Evolutionary conservation across 1,284 basidiomycete genomes (phyloP).

Genomic region (Meira nashicola): DNA sequence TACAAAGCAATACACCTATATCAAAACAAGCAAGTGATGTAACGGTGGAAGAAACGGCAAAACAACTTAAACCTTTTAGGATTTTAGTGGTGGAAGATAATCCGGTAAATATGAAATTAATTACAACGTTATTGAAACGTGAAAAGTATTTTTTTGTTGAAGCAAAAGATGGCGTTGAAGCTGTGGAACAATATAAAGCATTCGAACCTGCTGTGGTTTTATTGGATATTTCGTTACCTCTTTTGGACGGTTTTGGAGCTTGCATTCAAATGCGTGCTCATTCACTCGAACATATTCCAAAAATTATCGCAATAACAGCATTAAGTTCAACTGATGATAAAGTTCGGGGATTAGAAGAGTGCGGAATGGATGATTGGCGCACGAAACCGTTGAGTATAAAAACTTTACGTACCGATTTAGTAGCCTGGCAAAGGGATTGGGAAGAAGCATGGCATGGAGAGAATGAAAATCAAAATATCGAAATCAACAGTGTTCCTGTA

Average conservation of each 20-base stretch:
- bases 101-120: constrained; percentile 37
- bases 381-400: constrained; percentile 32
- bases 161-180: constrained; percentile 37
- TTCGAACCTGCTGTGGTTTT: constrained; percentile 34
- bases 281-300: constrained; percentile 13
- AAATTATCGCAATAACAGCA: constrained; percentile 40
- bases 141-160: constrained; percentile 26
- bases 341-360: constrained; percentile 25
- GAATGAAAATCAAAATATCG: too few species aligned
- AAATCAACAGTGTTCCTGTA: too few species aligned
- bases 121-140: constrained; percentile 30
- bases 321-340: constrained; percentile 34
- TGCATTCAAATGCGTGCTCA: constrained; percentile 34
- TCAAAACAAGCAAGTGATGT: background rate
- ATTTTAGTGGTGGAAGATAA: constrained; percentile 45
- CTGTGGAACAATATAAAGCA: constrained; percentile 28
- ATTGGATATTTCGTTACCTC: constrained; percentile 41
- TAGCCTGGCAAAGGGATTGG: constrained; percentile 15
- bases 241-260: constrained; percentile 38
- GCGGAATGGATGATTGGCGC: constrained; percentile 41
- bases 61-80: constrained; percentile 22
- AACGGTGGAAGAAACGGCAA: background rate
- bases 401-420: constrained; percentile 12
- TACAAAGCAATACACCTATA: background rate
- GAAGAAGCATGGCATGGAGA: constrained; percentile 3